These are phyloP conservation scores for Cynara cardunculus DNA, from an alignment of 129 eudicot species.

Conservation along the genomic window DNA sequence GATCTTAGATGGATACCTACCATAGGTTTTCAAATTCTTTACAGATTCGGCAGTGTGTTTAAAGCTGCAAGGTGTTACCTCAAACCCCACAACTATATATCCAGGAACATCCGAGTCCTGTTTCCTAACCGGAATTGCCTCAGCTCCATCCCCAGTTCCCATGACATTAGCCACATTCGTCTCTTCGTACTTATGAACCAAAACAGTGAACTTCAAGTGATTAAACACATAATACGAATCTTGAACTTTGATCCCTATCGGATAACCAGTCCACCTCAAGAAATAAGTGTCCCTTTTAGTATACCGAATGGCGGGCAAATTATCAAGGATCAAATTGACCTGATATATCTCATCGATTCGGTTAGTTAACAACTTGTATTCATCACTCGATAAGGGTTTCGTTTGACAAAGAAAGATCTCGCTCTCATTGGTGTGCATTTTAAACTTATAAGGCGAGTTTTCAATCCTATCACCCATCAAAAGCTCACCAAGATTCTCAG, in stretches of 20 bases:
- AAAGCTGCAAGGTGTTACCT: constrained; percentile 61
- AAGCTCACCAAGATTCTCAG: constrained; percentile 69
- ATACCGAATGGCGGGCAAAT: constrained; percentile 68
- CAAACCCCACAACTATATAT: constrained; percentile 78
- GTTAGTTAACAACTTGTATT: constrained; percentile 54
- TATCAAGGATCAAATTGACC: constrained; percentile 67
- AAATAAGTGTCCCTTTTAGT: constrained; percentile 41
- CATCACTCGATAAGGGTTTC: constrained; percentile 48
- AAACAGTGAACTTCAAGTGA: constrained; percentile 31
- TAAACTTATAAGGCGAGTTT: constrained; percentile 70
- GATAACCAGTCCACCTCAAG: constrained; percentile 73
- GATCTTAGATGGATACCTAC: constrained; percentile 45
- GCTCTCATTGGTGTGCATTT: constrained; percentile 55
- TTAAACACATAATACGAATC: constrained; percentile 45
- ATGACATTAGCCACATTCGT: constrained; percentile 62
- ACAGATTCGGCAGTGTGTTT: constrained; percentile 41
- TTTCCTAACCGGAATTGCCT: constrained; percentile 50
- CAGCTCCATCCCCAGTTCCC: constrained; percentile 80
- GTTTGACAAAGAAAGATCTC: constrained; percentile 61
- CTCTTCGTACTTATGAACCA: constrained; percentile 39
- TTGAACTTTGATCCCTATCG: constrained; percentile 39
- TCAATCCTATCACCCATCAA: constrained; percentile 74
- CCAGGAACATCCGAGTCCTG: constrained; percentile 51
- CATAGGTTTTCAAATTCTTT: constrained; percentile 59
- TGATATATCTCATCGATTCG: constrained; percentile 74